A percentile compares a stretch with the other conserved stretches of the same genome.
phyloP scores from a whole-genome alignment of 2,329 filamentous ascomycete species.

The Aspergillus hortae region DNA sequence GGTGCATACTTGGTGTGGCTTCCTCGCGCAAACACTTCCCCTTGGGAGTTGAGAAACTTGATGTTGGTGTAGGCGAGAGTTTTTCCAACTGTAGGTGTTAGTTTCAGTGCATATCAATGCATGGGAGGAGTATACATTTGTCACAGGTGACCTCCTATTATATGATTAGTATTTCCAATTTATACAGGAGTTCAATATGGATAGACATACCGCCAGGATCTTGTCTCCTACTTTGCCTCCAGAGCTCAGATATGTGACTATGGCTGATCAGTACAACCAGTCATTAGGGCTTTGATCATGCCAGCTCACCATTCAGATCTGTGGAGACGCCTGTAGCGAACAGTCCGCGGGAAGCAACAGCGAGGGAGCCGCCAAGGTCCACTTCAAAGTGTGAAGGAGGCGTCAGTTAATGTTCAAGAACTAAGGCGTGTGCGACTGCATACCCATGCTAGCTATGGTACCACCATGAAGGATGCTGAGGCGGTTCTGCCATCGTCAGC shows the following conservation, averaged over 20 bases:
- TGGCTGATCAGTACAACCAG: neutral
- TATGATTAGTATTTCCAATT: slow-evolving; percentile 13
- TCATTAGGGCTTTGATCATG: slow-evolving; percentile 1
- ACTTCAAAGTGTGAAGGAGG: slow-evolving; percentile 37
- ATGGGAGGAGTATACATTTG: slow-evolving; percentile 50
- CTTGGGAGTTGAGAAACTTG: slow-evolving; percentile 56
- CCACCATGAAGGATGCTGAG: slow-evolving; percentile 65
- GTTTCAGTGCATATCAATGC: neutral
- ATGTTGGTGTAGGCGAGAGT: slow-evolving; percentile 63
- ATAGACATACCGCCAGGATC: slow-evolving; percentile 48
- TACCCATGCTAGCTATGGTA: slow-evolving; percentile 61
- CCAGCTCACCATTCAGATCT: slow-evolving; percentile 54
- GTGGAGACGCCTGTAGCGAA: slow-evolving; percentile 66
- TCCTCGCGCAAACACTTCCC: slow-evolving; percentile 60
- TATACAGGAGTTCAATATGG: neutral
- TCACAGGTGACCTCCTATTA: slow-evolving; percentile 58
- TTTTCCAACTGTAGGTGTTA: slow-evolving; percentile 53
- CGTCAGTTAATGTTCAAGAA: neutral
- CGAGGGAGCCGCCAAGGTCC: slow-evolving; percentile 63
- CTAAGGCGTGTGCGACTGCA: slow-evolving; percentile 1
- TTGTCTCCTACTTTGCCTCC: slow-evolving; percentile 62
- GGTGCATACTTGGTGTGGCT: slow-evolving; percentile 62
- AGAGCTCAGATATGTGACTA: slow-evolving; percentile 61
- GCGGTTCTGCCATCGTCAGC: slow-evolving; percentile 51
- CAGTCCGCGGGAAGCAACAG: slow-evolving; percentile 62